Base-by-base conservation (phyloP, 495 filamentous ascomycete species). In the Podospora pseudocomata region DNA sequence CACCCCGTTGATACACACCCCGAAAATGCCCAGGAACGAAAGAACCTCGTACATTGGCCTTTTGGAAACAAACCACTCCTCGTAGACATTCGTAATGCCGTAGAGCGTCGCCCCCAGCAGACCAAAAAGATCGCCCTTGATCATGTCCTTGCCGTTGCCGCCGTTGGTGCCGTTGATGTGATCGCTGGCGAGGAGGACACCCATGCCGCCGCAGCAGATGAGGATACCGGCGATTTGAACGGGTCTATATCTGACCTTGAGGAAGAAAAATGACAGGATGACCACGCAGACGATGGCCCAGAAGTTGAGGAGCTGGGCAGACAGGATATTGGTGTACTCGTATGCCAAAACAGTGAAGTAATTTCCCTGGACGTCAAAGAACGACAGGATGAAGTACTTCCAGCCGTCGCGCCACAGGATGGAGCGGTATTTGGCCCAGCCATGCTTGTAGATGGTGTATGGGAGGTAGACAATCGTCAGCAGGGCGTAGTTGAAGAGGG, bases 221-320 rank as follows among this genome's bases (percentile, higher is more conserved):
- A 97, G 71, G 76, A 99, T 97, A 49, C 95, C 95, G 27, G 85
- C 65, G 65, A 97, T 86, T 80, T 98, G 96, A 27, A 90, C 84
- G 72, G 84, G 79, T 77, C 92, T 91, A 82, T 99, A 99, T 65
- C 95, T 92, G 27, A 99, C 95, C 49, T 82, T 82, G 27, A 99
- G 86, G 75, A 97, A 83, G 58, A 88, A 60, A 79, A 94, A 91
- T 9, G 94, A 97, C 72, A 97, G 79, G 68, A 90, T 75, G 28
- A 98, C 93, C 30, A 99, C 95, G 66, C 95, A 88, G 20, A 94
- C 92, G 68, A 99, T 99, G 71, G 94, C 90, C 94, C 95, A 99
- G 86, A 99, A 98, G 84, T 97, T 97, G 80, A 99, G 93, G 39
- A 99, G 85, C 80, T 97, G 94, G 9, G 92, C 93, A 64, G 91